Evolutionary conservation across 2,329 filamentous ascomycete species (phyloP), one percentile per base, ranked within the genome.

Genomic region (Scedosporium dehoogii): DNA sequence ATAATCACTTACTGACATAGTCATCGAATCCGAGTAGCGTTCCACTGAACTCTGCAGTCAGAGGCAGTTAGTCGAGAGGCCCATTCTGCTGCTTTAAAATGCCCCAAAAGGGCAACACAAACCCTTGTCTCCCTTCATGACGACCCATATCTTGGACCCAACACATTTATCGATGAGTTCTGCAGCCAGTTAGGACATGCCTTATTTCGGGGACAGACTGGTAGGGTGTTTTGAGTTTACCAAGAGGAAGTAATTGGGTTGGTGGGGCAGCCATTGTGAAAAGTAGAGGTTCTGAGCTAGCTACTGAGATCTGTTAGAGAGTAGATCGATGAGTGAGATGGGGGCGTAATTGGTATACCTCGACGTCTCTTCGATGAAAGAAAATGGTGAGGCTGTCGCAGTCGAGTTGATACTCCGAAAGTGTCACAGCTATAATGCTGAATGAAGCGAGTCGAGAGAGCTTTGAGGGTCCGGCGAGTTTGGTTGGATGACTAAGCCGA

Each of bases 41-140:
- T 62, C 94, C 94, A 68, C 90, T 91, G 78, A 99, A 99, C 76
- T 99, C 94, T 97, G 73, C 55, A 68, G 59, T 38, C 16, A 23
- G 25, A 29, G 12, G 41, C 56, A 57, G 29, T 27, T 9, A 18
- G 51, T 12, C n/a, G 29, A 29, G 14, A 33, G 60, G 67, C 61
- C 2, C n/a, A 46, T 25, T 7, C 38, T 4, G 70, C 66, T 58
- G 38, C 23, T 38, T 55, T 51, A 16, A 16, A 42, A 61, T 12
- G 60, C 53, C 29, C n/a, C 7, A 38, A 60, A 51, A 4, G 27
- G 48, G 59, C 60, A 41, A 59, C 4, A 59, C 73, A 42, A 77
- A 96, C 94, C 94, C 81, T 97, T 97, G 73, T 97, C 94, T 68
- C 92, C 91, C 78, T 99, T 99, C 94, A 99, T 99, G 70, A 99